A percentile compares a stretch with the other conserved stretches of the same genome.
Conservation (phyloP, 1,284 basidiomycete genomes). For the Boletus smithii region DNA sequence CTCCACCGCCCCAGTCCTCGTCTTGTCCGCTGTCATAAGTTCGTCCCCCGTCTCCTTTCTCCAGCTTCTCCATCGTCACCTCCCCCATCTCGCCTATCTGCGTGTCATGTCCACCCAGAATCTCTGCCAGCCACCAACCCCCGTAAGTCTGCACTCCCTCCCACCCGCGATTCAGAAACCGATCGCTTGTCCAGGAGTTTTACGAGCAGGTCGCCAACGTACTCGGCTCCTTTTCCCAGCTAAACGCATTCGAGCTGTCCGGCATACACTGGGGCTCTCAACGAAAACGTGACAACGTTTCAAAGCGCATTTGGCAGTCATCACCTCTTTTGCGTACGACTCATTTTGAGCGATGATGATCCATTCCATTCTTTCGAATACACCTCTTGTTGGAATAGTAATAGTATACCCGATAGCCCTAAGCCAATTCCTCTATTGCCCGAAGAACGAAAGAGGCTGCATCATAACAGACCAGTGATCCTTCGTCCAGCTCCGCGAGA, state of each 20-base stretch:
- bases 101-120: constrained; percentile 50
- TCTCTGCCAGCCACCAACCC: constrained; percentile 44
- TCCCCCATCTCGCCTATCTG: constrained; percentile 50
- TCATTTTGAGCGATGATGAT: too few relatives aligned
- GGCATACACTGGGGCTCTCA: constrained; percentile 67
- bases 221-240: constrained; percentile 52
- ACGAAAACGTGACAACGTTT: constrained; percentile 36
- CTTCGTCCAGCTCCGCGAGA: constrained; percentile 31
- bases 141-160: constrained; percentile 38
- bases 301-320: constrained; percentile 50
- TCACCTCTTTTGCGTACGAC: constrained; percentile 39
- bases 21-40: constrained; percentile 46
- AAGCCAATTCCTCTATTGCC: constrained; percentile 42
- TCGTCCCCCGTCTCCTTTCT: constrained; percentile 45
- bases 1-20: constrained; percentile 43
- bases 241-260: constrained; percentile 65
- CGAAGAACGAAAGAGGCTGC: constrained; percentile 47
- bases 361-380: too few relatives aligned
- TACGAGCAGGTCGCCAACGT: constrained; percentile 56
- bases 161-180: constrained; percentile 7
- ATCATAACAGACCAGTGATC: constrained; percentile 41
- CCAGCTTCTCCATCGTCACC: constrained; percentile 40
- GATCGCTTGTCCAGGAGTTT: constrained; percentile 47
- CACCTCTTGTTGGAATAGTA: too few relatives aligned
- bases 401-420: constrained; percentile 9